Percentiles rank a stretch among this genome's conserved stretches.
Evolutionary conservation across 441 rosid genomes (phyloP).

Genomic region (Isatis lusitanica): DNA sequence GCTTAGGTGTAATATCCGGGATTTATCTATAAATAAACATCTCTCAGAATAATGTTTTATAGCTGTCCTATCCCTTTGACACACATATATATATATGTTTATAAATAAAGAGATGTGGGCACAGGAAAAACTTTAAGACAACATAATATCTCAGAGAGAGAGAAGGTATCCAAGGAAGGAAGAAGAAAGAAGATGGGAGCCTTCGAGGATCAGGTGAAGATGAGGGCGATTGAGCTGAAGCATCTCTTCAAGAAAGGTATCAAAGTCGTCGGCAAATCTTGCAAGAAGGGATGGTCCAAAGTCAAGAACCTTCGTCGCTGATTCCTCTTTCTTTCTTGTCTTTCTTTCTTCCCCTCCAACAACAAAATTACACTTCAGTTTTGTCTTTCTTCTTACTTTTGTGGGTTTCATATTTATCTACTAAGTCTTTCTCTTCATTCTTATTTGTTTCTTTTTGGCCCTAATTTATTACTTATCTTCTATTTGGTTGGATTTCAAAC

Average conservation of each 20-base stretch:
- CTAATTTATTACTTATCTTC: not conserved
- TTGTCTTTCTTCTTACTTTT: not conserved
- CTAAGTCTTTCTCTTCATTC: conserved; percentile 9
- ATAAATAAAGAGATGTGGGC: not conserved
- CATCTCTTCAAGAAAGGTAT: conserved; percentile 62
- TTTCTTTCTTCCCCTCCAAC: not conserved
- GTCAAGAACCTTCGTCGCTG: conserved; percentile 72
- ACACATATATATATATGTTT: too few relatives aligned
- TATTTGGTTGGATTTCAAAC: not conserved
- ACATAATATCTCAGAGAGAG: not conserved
- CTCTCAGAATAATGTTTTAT: not conserved
- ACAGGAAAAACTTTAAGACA: not conserved
- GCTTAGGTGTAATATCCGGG: conserved; percentile 17
- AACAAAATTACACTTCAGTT: not conserved
- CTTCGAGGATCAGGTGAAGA: conserved; percentile 79
- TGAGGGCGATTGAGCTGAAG: conserved; percentile 66
- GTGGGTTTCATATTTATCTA: not conserved
- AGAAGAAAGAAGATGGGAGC: conserved; percentile 41
- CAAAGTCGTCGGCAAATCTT: conserved; percentile 68
- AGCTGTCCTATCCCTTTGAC: conserved; percentile 4
- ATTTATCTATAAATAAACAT: conserved; percentile 16
- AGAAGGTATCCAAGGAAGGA: conserved; percentile 24
- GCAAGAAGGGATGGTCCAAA: conserved; percentile 91
- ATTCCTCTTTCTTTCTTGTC: conserved; percentile 9
- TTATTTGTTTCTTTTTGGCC: not conserved